These are phyloP conservation scores for Keithomyces neogunnii DNA, from an alignment of 2,329 filamentous ascomycete genomes.

Conservation along the genomic window DNA sequence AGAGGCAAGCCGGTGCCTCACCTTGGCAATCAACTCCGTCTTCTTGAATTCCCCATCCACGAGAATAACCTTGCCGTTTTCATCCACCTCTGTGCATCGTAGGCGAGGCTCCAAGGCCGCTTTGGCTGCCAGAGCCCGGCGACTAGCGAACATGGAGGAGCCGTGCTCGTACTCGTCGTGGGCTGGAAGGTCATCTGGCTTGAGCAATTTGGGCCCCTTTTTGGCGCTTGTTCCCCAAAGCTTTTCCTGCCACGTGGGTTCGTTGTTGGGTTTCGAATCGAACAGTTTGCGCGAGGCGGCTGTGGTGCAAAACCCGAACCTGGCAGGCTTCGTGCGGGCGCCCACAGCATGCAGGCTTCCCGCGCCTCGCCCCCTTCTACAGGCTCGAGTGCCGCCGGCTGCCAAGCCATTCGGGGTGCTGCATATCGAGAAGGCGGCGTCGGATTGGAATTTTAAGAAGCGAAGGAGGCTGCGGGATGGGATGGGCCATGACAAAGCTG, in stretches of 20 bases:
- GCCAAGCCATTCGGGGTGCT: constrained; percentile 13
- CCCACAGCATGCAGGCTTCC: background rate
- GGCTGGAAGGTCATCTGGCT: constrained; percentile 50
- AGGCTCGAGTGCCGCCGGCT: constrained; percentile 9
- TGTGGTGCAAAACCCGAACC: constrained; percentile 19
- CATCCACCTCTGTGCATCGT: constrained; percentile 91
- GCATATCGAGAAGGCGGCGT: constrained; percentile 43
- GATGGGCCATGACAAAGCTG: constrained; percentile 33
- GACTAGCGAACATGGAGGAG: constrained; percentile 53
- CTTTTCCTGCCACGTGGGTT: constrained; percentile 38
- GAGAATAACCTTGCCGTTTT: constrained; percentile 82
- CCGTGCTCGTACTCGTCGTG: constrained; percentile 51
- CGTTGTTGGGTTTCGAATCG: constrained; percentile 12
- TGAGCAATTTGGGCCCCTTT: constrained; percentile 33
- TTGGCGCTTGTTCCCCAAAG: constrained; percentile 34
- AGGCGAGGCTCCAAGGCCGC: constrained; percentile 77
- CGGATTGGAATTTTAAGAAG: constrained; percentile 65
- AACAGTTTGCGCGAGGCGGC: constrained; percentile 11
- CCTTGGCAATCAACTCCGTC: constrained; percentile 91
- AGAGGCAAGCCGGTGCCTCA: constrained; percentile 24
- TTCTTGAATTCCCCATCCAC: constrained; percentile 97
- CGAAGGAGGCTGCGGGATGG: constrained; percentile 55
- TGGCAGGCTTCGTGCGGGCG: background rate
- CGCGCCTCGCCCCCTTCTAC: constrained; percentile 13
- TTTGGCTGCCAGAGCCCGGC: constrained; percentile 63